Conservation (phyloP, 345 rosid genomes). For the Citrus reticulata region DNA sequence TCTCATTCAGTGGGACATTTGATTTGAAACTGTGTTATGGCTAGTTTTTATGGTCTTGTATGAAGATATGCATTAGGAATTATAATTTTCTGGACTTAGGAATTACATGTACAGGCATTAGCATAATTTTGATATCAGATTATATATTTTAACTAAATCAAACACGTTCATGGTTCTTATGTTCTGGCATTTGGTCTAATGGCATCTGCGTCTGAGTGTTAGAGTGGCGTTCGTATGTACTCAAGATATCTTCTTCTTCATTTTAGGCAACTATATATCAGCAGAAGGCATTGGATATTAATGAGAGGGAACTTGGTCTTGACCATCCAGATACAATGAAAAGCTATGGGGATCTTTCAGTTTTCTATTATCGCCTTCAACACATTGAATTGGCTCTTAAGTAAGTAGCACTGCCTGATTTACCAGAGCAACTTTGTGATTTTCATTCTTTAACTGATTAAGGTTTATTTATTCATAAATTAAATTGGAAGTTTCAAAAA, state of each 20-base stretch:
- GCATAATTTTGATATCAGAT: not conserved
- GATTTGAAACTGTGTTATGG: too few relatives aligned
- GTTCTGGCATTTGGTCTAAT: not conserved
- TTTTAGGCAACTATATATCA: conserved; percentile 75
- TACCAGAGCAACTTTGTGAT: too few relatives aligned
- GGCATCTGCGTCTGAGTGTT: not conserved
- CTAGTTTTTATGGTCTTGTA: not conserved
- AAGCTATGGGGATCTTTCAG: conserved; percentile 75
- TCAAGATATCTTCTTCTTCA: conserved; percentile 14
- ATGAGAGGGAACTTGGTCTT: conserved; percentile 91
- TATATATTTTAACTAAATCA: not conserved
- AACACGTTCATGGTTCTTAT: not conserved
- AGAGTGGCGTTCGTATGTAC: not conserved
- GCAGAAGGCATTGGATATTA: conserved; percentile 90
- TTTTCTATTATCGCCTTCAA: conserved; percentile 70
- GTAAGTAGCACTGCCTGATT: conserved; percentile 31
- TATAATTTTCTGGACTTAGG: not conserved
- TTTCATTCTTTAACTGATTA: too few relatives aligned
- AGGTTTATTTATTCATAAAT: not conserved
- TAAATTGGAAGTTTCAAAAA: not conserved
- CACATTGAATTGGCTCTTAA: conserved; percentile 67
- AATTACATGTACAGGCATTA: not conserved
- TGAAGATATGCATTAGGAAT: not conserved
- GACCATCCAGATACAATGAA: conserved; percentile 87
- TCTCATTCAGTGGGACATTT: too few relatives aligned